Percentiles rank a stretch among this genome's conserved stretches.
Conservation (phyloP, 371 early-diverging fungal species). For the Encephalitozoon romaleae region DNA sequence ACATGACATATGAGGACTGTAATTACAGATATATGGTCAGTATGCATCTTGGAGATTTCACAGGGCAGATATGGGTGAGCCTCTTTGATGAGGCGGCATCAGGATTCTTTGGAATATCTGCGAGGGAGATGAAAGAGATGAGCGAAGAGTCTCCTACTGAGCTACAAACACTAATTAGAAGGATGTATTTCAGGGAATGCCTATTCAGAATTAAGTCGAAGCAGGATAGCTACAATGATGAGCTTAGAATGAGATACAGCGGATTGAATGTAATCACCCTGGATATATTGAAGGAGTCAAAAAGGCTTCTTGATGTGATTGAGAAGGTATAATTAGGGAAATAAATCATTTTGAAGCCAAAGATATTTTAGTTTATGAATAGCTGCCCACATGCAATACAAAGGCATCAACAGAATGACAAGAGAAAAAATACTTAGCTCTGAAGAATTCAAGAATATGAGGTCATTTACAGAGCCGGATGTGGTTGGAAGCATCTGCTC, state of each 20-base stretch:
- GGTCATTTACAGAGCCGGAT: neutral
- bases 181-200: slow-evolving; percentile 28
- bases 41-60: slow-evolving; percentile 47
- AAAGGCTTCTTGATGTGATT: slow-evolving; percentile 31
- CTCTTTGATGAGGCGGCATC: slow-evolving; percentile 54
- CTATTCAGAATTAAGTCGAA: slow-evolving; percentile 37
- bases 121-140: slow-evolving; percentile 40
- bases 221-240: slow-evolving; percentile 50
- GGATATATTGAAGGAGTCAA: slow-evolving; percentile 27
- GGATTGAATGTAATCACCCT: slow-evolving; percentile 8
- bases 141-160: slow-evolving; percentile 30
- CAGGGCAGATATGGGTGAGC: slow-evolving; percentile 53
- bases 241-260: slow-evolving; percentile 35
- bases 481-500: neutral
- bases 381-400: neutral
- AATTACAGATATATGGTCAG: slow-evolving; percentile 49
- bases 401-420: neutral
- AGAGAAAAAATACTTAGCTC: slow-evolving; percentile 9
- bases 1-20: slow-evolving; percentile 44
- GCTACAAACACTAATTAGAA: slow-evolving; percentile 31
- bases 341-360: neutral
- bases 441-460: neutral
- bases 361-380: neutral
- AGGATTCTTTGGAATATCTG: slow-evolving; percentile 44
- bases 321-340: slow-evolving; percentile 6